phyloP scores from a whole-genome alignment of 345 rosid genomes.

The Brassica cretica region DNA sequence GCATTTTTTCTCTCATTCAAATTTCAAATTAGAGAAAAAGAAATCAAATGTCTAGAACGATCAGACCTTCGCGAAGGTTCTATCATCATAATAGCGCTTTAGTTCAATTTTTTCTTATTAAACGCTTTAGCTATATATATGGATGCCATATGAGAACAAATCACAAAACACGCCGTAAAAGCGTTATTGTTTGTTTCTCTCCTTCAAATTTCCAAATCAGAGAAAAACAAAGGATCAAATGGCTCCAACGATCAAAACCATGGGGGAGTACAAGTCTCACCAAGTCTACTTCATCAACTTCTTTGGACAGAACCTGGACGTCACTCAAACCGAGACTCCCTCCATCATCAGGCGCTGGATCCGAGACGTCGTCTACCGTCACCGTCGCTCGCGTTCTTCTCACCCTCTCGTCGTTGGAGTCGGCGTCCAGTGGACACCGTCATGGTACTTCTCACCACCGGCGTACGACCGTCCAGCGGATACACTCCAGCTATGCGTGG shows the following conservation, averaged over 20 bases:
- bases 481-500: conserved; percentile 45
- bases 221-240: background rate
- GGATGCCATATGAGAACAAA: no score
- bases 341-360: conserved; percentile 38
- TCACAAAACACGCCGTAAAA: no score
- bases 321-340: conserved; percentile 34
- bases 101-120: no score
- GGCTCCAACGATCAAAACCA: conserved; percentile 15
- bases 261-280: background rate
- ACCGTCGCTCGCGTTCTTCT: background rate
- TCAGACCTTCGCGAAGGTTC: no score
- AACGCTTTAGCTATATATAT: no score
- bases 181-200: no score
- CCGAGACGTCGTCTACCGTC: background rate
- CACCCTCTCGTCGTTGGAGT: conserved; percentile 38
- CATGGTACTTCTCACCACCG: background rate
- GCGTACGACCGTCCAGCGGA: conserved; percentile 7
- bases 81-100: no score
- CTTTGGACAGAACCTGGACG: conserved; percentile 20
- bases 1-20: no score
- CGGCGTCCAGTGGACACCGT: conserved; percentile 39
- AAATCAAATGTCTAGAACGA: no score
- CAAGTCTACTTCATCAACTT: conserved; percentile 14
- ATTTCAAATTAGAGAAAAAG: no score
- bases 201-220: no score